A percentile compares a stretch with the other conserved stretches of the same genome.
phyloP scores from a whole-genome alignment of 176 grass and related monocot genomes.

The Aegilops umbellulata region DNA sequence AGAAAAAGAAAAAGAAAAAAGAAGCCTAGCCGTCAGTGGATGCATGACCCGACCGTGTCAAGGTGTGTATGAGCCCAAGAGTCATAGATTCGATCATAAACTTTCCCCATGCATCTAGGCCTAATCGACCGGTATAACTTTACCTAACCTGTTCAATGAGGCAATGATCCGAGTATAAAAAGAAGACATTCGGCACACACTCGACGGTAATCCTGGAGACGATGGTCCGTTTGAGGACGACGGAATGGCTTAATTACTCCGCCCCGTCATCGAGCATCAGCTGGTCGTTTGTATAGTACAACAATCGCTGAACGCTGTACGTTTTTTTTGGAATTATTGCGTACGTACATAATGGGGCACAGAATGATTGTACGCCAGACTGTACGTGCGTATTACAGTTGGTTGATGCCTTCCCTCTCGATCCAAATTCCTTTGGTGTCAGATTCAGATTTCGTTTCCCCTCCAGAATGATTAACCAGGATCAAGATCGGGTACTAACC shows the following conservation, averaged over 20 bases:
- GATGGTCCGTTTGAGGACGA: too few relatives aligned
- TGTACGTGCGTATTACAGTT: background rate
- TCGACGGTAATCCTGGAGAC: background rate
- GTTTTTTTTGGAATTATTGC: background rate
- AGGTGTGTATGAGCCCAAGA: background rate
- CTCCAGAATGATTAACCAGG: background rate
- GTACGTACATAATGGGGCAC: background rate
- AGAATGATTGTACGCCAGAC: background rate
- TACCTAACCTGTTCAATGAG: background rate
- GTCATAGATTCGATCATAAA: background rate
- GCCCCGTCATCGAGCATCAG: too few relatives aligned
- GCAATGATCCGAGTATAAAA: background rate
- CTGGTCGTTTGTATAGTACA: too few relatives aligned
- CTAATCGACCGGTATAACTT: constrained; percentile 10
- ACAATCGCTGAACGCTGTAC: background rate
- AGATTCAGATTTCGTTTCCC: background rate
- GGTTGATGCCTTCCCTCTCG: background rate
- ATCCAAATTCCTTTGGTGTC: background rate
- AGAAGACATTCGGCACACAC: background rate
- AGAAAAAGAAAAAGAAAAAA: too few relatives aligned
- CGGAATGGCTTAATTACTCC: background rate
- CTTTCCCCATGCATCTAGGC: background rate
- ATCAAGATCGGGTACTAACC: background rate
- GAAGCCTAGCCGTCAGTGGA: background rate
- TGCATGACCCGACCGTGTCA: constrained; percentile 24